These are phyloP conservation scores for Diaporthe velutina DNA, from an alignment of 2,329 filamentous ascomycete species.

Conservation along the genomic window DNA sequence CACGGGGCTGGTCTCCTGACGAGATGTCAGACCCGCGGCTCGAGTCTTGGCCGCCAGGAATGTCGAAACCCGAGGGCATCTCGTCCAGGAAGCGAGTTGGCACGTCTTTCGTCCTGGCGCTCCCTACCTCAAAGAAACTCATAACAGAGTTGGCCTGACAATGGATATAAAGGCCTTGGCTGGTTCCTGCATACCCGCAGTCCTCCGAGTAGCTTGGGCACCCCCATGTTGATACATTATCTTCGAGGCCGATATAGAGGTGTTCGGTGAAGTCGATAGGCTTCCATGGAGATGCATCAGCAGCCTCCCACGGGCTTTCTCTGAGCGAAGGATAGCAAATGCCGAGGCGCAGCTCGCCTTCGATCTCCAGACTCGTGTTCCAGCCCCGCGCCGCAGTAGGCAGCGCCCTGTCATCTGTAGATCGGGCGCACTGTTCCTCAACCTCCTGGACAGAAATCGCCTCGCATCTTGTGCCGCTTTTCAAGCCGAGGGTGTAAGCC, in stretches of 20 bases:
- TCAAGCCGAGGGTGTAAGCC: slow-evolving; percentile 23
- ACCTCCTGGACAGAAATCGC: background rate
- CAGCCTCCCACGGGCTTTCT: slow-evolving; percentile 2
- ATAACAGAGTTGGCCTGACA: slow-evolving; percentile 29
- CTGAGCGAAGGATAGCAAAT: slow-evolving; percentile 3
- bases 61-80: slow-evolving; percentile 1
- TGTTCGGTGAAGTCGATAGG: slow-evolving; percentile 33
- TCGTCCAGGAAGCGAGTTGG: slow-evolving; percentile 13
- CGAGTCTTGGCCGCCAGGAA: background rate
- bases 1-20: too few species aligned
- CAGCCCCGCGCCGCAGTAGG: background rate
- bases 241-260: slow-evolving; percentile 8
- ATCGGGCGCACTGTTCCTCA: slow-evolving; percentile 5
- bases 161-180: slow-evolving; percentile 1
- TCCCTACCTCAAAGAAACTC: slow-evolving; percentile 26
- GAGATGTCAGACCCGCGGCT: background rate
- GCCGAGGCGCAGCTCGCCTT: background rate
- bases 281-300: slow-evolving; percentile 2
- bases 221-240: background rate
- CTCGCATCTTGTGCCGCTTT: slow-evolving; percentile 19
- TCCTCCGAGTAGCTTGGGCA: background rate
- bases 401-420: background rate
- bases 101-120: background rate
- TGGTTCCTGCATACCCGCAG: background rate
- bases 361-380: slow-evolving; percentile 3